These are phyloP conservation scores for Balansia obtecta DNA, from an alignment of 2,329 filamentous ascomycete genomes.

Conservation along the genomic window DNA sequence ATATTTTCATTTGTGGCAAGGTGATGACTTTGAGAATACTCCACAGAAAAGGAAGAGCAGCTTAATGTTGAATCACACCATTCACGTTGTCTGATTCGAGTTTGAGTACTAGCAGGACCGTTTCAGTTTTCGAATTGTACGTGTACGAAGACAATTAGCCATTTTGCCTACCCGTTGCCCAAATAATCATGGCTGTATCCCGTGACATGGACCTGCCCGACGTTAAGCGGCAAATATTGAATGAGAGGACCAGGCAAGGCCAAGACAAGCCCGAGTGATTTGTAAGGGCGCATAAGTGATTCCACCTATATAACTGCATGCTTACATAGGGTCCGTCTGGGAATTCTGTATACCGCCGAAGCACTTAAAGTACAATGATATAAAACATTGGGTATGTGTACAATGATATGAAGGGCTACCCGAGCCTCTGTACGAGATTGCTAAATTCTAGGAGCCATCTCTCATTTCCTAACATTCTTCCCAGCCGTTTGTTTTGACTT, in stretches of 20 bases:
- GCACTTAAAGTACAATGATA: too few species aligned
- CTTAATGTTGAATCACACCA: background rate
- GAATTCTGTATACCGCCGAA: too few species aligned
- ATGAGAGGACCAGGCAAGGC: too few species aligned
- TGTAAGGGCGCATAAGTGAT: too few species aligned
- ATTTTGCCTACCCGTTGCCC: too few species aligned
- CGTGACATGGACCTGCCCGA: too few species aligned
- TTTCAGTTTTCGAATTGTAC: background rate
- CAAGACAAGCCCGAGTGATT: too few species aligned
- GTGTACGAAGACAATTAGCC: background rate
- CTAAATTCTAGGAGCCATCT: background rate
- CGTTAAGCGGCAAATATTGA: too few species aligned
- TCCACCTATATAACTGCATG: too few species aligned
- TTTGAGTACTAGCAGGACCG: background rate
- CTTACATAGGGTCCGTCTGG: too few species aligned
- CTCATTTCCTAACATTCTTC: slow-evolving; percentile 13
- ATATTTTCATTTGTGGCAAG: background rate
- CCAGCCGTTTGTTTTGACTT: slow-evolving; percentile 18
- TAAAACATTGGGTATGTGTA: background rate
- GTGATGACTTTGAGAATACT: background rate
- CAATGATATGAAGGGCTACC: background rate
- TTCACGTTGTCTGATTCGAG: background rate
- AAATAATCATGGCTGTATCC: too few species aligned
- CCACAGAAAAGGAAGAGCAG: background rate
- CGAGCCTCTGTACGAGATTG: slow-evolving; percentile 20